Evolutionary conservation across 352 stramenopile genomes (phyloP).

Genomic region (Ophiocytium majus): DNA sequence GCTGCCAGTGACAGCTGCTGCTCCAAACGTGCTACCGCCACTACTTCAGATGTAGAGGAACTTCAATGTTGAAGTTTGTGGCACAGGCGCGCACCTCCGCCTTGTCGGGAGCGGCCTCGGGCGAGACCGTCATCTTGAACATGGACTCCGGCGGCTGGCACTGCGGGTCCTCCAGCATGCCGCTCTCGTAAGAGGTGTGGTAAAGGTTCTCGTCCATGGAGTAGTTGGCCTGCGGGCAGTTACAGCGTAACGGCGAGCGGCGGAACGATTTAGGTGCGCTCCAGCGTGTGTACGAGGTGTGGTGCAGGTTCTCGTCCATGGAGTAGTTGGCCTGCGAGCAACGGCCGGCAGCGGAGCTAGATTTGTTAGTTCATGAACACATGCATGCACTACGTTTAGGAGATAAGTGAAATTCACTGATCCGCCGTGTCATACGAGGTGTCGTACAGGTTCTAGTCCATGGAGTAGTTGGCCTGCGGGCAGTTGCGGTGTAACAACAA

Average conservation of each 20-base stretch:
- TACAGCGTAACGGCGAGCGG: too few species aligned
- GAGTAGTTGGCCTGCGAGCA: constrained; percentile 96
- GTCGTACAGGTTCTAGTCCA: constrained; percentile 98
- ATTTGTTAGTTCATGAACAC: too few species aligned
- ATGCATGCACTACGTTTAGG: too few species aligned
- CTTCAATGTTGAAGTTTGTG: not conserved
- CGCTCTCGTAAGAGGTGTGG: constrained; percentile 96
- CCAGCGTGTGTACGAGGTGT: constrained; percentile 98
- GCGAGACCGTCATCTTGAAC: constrained; percentile 97
- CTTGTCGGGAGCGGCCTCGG: constrained; percentile 67
- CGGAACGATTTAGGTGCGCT: too few species aligned
- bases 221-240: constrained; percentile 89
- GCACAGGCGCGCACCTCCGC: constrained; percentile 13
- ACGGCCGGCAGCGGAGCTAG: too few species aligned
- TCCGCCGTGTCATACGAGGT: constrained; percentile 98
- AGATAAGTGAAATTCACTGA: too few species aligned
- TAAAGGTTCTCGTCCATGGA: constrained; percentile 98
- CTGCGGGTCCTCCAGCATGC: constrained; percentile 87
- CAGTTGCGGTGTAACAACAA: too few species aligned
- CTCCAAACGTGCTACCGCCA: too few species aligned
- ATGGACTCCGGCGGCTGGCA: constrained; percentile 85
- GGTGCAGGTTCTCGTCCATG: constrained; percentile 97
- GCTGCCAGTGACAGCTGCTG: too few species aligned
- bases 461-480: constrained; percentile 89
- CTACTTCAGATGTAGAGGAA: too few species aligned